Conservation (phyloP, 768 basidiomycete genomes). For the Suillus brevipes region DNA sequence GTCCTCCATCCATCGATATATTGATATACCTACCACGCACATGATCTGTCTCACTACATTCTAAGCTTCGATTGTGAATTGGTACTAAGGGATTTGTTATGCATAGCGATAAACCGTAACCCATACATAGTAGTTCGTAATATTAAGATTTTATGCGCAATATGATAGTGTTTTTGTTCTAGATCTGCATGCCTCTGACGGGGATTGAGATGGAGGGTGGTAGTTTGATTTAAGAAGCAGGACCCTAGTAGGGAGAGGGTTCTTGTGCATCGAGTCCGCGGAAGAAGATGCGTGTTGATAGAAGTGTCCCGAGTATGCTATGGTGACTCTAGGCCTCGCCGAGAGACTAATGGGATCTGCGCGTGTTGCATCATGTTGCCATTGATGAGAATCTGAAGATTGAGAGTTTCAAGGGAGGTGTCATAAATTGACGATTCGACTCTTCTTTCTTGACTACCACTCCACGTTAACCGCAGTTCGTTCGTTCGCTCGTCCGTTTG, state of each 20-base stretch:
- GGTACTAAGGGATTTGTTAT: constrained; percentile 19
- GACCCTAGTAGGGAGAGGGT: neutral
- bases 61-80: constrained; percentile 15
- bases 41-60: constrained; percentile 8
- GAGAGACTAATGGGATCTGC: neutral
- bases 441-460: neutral
- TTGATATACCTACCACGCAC: constrained; percentile 25
- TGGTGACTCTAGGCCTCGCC: neutral
- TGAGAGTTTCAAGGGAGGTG: neutral
- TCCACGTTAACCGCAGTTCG: neutral
- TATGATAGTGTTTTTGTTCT: constrained; percentile 9
- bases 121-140: constrained; percentile 19
- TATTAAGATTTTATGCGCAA: constrained; percentile 15
- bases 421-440: neutral
- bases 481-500: too few species aligned
- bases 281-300: neutral
- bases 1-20: constrained; percentile 7
- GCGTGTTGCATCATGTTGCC: constrained; percentile 2
- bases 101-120: constrained; percentile 18
- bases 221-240: neutral
- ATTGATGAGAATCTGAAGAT: constrained; percentile 2
- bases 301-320: neutral
- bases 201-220: neutral
- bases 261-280: neutral
- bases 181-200: neutral